Percentiles rank a stretch among this genome's conserved stretches.
These are phyloP conservation scores for Botrytis cinerea DNA, from an alignment of 2,329 filamentous ascomycete genomes.

Conservation along the genomic window DNA sequence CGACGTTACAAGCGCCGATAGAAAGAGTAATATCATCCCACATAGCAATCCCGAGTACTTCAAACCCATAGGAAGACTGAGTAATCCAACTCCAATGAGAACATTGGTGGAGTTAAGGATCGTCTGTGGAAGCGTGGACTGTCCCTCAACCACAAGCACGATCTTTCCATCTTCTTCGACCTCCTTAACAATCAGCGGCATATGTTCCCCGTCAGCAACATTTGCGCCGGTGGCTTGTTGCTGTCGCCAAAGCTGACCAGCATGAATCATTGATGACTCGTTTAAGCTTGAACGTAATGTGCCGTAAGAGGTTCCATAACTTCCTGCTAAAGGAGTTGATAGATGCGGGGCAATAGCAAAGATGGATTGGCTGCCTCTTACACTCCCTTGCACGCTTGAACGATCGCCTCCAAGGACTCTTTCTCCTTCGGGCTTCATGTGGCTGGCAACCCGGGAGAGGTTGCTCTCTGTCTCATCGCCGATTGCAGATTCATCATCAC, in stretches of 20 bases:
- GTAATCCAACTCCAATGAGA: slow-evolving; percentile 83
- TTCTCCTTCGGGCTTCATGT: slow-evolving; percentile 42
- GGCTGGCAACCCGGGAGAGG: slow-evolving; percentile 43
- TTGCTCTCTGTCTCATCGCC: slow-evolving; percentile 27
- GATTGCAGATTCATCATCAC: slow-evolving; percentile 35
- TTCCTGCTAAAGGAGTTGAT: slow-evolving; percentile 69
- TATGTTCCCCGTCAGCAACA: slow-evolving; percentile 59
- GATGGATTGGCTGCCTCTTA: slow-evolving; percentile 49
- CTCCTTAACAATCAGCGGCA: slow-evolving; percentile 83
- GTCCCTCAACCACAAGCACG: slow-evolving; percentile 81
- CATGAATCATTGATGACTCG: slow-evolving; percentile 52
- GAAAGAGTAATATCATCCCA: slow-evolving; percentile 72
- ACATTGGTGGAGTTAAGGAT: slow-evolving; percentile 88
- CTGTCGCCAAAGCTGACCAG: slow-evolving; percentile 54
- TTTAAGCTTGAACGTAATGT: slow-evolving; percentile 46
- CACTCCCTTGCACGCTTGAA: slow-evolving; percentile 39
- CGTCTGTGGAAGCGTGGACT: slow-evolving; percentile 94
- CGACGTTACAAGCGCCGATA: slow-evolving; percentile 73
- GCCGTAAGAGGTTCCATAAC: slow-evolving; percentile 65
- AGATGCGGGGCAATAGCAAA: slow-evolving; percentile 63
- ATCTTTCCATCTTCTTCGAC: slow-evolving; percentile 86
- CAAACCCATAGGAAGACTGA: slow-evolving; percentile 85
- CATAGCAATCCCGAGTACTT: slow-evolving; percentile 87
- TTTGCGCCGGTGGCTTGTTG: slow-evolving; percentile 47
- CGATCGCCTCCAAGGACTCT: slow-evolving; percentile 30